A percentile compares a stretch with the other conserved stretches of the same genome.
phyloP scores from a whole-genome alignment of 257 asterid species.

The Solanum tarijense region DNA sequence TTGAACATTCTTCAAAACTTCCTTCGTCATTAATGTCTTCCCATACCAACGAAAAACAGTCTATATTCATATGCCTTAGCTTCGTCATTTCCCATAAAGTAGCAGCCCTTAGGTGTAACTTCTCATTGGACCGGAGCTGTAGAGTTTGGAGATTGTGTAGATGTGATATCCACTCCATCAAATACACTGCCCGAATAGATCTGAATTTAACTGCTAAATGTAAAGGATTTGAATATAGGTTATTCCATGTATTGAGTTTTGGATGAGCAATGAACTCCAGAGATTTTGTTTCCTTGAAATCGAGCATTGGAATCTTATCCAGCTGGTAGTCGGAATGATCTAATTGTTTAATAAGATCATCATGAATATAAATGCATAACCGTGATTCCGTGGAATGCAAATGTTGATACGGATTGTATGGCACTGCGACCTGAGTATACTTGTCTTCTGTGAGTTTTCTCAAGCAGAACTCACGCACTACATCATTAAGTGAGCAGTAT shows the following conservation, averaged over 20 bases:
- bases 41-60: neutral
- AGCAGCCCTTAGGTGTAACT: neutral
- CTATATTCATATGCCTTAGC: neutral
- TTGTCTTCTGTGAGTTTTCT: no score
- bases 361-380: no score
- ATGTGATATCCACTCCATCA: neutral
- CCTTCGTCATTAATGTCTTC: neutral
- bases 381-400: no score
- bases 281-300: neutral
- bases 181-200: neutral
- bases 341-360: neutral
- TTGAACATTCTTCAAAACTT: neutral
- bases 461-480: no score
- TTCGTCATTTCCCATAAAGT: neutral
- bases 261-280: neutral
- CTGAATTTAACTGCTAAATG: neutral
- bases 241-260: neutral
- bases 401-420: no score
- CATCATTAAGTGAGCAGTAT: no score
- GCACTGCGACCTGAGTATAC: no score
- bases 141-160: neutral
- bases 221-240: neutral
- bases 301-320: neutral
- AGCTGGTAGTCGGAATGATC: neutral
- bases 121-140: rapidly evolving